Conservation (phyloP, 2,329 filamentous ascomycete genomes). For the Colletotrichum gigasporum region DNA sequence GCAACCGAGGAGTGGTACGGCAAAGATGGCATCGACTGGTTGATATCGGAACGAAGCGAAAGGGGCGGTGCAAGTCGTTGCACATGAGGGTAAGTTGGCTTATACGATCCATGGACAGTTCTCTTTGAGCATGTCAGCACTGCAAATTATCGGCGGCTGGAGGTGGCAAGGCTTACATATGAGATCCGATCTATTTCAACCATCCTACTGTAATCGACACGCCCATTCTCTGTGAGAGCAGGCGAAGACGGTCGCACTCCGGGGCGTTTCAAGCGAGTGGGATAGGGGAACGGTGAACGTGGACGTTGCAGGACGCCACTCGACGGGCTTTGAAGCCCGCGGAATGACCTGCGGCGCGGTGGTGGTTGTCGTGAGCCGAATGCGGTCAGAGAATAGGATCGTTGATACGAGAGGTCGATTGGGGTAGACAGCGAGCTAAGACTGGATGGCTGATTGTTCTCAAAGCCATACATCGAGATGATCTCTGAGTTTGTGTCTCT, state of each 20-base stretch:
- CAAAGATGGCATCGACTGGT: slow-evolving; percentile 52
- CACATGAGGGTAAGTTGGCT: slow-evolving; percentile 45
- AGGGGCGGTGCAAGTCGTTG: slow-evolving; percentile 48
- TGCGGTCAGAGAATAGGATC: slow-evolving; percentile 66
- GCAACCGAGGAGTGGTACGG: slow-evolving; percentile 33
- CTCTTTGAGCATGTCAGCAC: slow-evolving; percentile 46
- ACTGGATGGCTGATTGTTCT: slow-evolving; percentile 53
- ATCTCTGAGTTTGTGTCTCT: slow-evolving; percentile 64
- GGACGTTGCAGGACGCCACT: slow-evolving; percentile 59
- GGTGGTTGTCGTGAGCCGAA: slow-evolving; percentile 57
- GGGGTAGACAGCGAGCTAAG: slow-evolving; percentile 52
- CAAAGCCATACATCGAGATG: slow-evolving; percentile 63
- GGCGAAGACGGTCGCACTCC: slow-evolving; percentile 60
- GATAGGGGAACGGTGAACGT: slow-evolving; percentile 68
- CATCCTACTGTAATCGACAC: slow-evolving; percentile 60
- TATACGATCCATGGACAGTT: slow-evolving; percentile 54
- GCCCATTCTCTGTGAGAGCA: slow-evolving; percentile 56
- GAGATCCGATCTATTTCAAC: slow-evolving; percentile 58
- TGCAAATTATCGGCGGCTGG: background rate
- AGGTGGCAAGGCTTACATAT: slow-evolving; percentile 47
- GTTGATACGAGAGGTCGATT: slow-evolving; percentile 55
- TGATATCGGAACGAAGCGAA: slow-evolving; percentile 49
- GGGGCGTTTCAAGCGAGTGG: slow-evolving; percentile 64
- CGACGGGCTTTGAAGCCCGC: slow-evolving; percentile 57
- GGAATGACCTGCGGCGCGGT: slow-evolving; percentile 57